A percentile compares a stretch with the other conserved stretches of the same genome.
These are phyloP conservation scores for Colletotrichum sp. DNA, from an alignment of 2,329 filamentous ascomycete species.

Conservation along the genomic window DNA sequence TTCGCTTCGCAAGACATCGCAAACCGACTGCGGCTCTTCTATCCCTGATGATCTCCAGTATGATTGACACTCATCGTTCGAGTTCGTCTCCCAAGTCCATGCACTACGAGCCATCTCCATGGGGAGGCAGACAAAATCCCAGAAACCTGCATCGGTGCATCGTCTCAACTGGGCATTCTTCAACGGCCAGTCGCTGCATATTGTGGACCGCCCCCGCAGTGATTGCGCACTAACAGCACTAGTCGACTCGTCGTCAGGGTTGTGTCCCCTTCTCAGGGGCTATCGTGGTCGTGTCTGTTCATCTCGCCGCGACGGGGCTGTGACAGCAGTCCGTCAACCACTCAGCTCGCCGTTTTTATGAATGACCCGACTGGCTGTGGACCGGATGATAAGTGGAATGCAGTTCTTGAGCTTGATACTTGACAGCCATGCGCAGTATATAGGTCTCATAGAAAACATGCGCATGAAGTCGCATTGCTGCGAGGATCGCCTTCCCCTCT, in stretches of 20 bases:
- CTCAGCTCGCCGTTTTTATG: neutral
- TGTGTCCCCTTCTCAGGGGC: neutral
- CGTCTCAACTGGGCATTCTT: neutral
- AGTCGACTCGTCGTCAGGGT: neutral
- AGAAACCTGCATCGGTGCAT: neutral
- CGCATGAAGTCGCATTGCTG: neutral
- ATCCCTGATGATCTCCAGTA: neutral
- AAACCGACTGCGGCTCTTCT: neutral
- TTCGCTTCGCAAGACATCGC: neutral
- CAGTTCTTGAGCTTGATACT: neutral
- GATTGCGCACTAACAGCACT: neutral
- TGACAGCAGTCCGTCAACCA: neutral
- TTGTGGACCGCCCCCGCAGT: conserved; percentile 1
- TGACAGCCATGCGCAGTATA: neutral
- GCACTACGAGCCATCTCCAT: neutral
- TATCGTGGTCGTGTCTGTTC: neutral
- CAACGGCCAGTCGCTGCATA: neutral
- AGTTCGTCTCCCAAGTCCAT: neutral
- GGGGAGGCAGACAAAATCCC: neutral
- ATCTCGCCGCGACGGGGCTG: neutral
- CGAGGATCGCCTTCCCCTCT: neutral
- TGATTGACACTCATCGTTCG: neutral
- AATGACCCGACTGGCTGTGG: conserved; percentile 6
- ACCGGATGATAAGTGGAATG: neutral
- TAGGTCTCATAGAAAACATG: neutral